phyloP scores from a whole-genome alignment of 495 filamentous ascomycete genomes.

The Penicillium malachiteum region DNA sequence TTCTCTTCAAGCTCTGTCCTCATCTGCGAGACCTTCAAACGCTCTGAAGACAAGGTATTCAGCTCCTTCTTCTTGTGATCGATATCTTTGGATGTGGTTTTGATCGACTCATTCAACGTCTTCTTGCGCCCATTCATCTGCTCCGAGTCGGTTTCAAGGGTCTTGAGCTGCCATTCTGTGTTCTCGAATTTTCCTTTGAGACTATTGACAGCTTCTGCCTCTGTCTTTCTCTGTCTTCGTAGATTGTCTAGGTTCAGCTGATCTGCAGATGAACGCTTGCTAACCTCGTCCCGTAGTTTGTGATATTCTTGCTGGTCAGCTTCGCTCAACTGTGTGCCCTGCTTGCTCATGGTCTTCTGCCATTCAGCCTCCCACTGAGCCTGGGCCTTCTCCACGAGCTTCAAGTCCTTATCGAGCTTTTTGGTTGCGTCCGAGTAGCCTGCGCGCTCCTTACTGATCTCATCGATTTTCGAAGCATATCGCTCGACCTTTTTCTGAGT shows the following conservation, averaged over 20 bases:
- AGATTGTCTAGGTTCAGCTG: conserved; percentile 83
- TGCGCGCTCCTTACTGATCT: conserved; percentile 74
- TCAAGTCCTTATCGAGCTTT: conserved; percentile 74
- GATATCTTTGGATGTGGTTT: conserved; percentile 71
- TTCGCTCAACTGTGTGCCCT: conserved; percentile 82
- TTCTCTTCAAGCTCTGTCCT: conserved; percentile 90
- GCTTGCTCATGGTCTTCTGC: conserved; percentile 75
- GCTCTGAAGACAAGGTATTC: conserved; percentile 81
- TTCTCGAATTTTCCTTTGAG: conserved; percentile 82
- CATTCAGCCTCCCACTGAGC: conserved; percentile 86
- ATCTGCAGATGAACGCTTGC: conserved; percentile 76
- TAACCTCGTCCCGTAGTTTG: conserved; percentile 79
- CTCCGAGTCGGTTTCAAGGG: conserved; percentile 68
- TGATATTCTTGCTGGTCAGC: conserved; percentile 89
- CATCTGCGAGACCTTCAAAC: conserved; percentile 72
- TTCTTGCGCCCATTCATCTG: conserved; percentile 66
- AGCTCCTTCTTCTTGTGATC: conserved; percentile 87
- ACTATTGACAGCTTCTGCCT: conserved; percentile 83
- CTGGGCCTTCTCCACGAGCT: conserved; percentile 85
- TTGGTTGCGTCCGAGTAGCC: conserved; percentile 62
- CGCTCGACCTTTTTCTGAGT: conserved; percentile 67
- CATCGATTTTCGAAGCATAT: conserved; percentile 62
- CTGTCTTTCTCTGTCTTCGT: conserved; percentile 79
- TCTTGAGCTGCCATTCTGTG: conserved; percentile 68
- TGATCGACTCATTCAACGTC: conserved; percentile 56